phyloP scores from a whole-genome alignment of 1,284 basidiomycete genomes.

The Chondrostereum purpureum region DNA sequence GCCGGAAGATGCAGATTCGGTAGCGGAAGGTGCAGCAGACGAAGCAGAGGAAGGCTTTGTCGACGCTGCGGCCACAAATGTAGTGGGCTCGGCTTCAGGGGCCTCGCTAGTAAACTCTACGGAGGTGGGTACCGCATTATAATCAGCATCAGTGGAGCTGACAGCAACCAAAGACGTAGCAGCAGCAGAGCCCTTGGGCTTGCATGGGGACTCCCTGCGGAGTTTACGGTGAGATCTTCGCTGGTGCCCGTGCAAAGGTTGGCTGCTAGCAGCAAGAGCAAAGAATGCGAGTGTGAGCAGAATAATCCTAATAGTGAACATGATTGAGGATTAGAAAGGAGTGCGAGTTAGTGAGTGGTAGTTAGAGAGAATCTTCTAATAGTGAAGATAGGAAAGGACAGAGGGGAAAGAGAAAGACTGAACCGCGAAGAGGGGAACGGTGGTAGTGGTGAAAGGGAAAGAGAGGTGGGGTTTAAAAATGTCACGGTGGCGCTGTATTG shows the following conservation, averaged over 20 bases:
- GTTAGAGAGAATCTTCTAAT: too few relatives aligned
- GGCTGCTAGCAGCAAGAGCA: neutral
- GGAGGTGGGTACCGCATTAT: neutral
- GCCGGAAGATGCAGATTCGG: slow-evolving; percentile 9
- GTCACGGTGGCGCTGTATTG: neutral
- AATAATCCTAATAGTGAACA: neutral
- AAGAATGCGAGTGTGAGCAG: neutral
- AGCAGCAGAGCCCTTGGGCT: neutral
- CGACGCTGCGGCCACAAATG: neutral
- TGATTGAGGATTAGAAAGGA: neutral
- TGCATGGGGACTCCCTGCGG: neutral
- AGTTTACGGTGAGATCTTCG: neutral
- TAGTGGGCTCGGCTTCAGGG: neutral
- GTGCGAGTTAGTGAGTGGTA: neutral
- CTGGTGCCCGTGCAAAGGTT: neutral
- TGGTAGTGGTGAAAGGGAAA: neutral
- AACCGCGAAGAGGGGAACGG: neutral
- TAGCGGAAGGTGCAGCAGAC: slow-evolving; percentile 14
- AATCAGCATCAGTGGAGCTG: neutral
- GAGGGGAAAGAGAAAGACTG: neutral
- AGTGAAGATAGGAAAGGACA: too few relatives aligned
- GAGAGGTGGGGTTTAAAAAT: neutral
- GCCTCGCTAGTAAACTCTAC: neutral
- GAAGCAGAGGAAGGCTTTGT: slow-evolving; percentile 10
- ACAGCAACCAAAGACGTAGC: neutral